Conservation (phyloP, 1,284 basidiomycete species). For the Cryptococcus floricola region DNA sequence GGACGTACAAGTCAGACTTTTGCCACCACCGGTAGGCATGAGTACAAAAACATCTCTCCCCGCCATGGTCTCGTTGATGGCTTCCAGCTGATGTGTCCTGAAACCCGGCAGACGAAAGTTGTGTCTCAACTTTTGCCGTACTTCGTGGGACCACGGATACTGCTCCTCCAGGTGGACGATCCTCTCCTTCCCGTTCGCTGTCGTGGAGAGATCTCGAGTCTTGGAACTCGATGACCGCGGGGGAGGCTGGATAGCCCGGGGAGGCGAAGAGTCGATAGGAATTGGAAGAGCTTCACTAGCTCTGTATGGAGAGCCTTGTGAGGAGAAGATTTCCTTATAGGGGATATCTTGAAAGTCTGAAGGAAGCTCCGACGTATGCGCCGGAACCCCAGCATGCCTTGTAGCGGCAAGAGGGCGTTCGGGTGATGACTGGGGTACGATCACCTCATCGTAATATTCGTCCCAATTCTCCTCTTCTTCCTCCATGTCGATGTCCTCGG, state of each 20-base stretch:
- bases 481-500: too few relatives aligned
- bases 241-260: constrained; percentile 6
- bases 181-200: constrained; percentile 2
- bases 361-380: constrained; percentile 3
- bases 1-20: constrained; percentile 68
- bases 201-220: not conserved
- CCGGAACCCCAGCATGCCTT: constrained; percentile 17
- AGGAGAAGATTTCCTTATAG: constrained; percentile 27
- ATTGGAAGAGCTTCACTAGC: not conserved
- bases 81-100: constrained; percentile 80
- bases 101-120: constrained; percentile 70
- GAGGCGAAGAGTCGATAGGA: constrained; percentile 14
- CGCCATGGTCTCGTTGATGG: constrained; percentile 70
- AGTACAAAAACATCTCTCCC: constrained; percentile 85
- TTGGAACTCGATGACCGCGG: not conserved
- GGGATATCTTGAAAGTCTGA: constrained; percentile 19
- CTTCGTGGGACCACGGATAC: constrained; percentile 57
- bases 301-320: constrained; percentile 16
- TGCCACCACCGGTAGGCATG: constrained; percentile 96
- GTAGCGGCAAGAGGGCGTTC: not conserved
- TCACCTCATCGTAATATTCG: too few relatives aligned
- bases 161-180: constrained; percentile 26
- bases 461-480: too few relatives aligned
- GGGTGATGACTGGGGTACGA: too few relatives aligned
- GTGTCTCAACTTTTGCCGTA: constrained; percentile 59